Evolutionary conservation across 345 rosid genomes (phyloP), one percentile per base, ranked within the genome.

Genomic region (Dovyalis caffra): DNA sequence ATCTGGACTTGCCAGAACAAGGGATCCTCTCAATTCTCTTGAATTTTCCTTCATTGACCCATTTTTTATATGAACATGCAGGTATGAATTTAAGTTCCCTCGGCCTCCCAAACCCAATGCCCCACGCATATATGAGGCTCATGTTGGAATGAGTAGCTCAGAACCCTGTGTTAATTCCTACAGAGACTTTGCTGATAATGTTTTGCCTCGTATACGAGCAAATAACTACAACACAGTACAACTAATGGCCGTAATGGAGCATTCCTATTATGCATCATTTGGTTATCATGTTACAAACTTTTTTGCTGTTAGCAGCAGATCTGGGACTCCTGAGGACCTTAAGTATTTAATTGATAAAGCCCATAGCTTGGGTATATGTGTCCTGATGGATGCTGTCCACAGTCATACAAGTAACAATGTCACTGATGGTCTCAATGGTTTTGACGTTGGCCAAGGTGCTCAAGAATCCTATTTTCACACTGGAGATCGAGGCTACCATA

Each of bases 101-200:
- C 87, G 77, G 43, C 93, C 97, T 69, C 90, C 89, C 53, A 91
- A 86, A 77, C 92, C 92, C 62, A 76, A 72, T 49, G 90, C 91
- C 38, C 91, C 90, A 34, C 86, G 93, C 37, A 85, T 91, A 80
- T 91, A 91, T 68, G 97, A 91, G 77, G 93, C 92, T 32, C 97
- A 91, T 83, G 97, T 89, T 75, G 97, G 97, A 81, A 89, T 91
- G 97, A 91, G 93, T 69, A 74, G 93, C 77, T 68, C 89, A n/a
- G 93, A 91, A 88, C 88, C 89, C 47, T 76, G 84, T 11, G 67
- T 91, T 74, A 91, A 83, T 78, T 82, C 97, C 68, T 91, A 89
- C 77, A 85, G 91, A 78, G 93, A 89, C 76, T 91, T 91, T 78
- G 93, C 97, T 10, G 93, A 91, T 78, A 68, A 86, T 75, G 89